These are phyloP conservation scores for Lophium mytilinum DNA, from an alignment of 495 filamentous ascomycete genomes.

Conservation along the genomic window DNA sequence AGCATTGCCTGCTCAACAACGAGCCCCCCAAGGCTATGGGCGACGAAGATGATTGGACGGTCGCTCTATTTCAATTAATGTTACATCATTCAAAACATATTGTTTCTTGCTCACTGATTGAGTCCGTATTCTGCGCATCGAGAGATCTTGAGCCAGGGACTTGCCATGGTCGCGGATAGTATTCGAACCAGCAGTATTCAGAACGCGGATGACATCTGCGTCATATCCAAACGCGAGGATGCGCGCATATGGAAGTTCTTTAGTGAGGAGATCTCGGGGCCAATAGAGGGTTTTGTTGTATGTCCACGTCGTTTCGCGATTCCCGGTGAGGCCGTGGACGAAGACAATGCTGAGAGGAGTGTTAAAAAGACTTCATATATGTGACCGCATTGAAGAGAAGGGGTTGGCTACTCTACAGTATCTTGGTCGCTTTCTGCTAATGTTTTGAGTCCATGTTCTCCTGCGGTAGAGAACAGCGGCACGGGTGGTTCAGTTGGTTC, in stretches of 20 bases:
- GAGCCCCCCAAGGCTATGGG: conserved; percentile 16
- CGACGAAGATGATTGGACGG: conserved; percentile 12
- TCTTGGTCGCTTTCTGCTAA: not conserved
- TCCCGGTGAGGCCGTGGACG: conserved; percentile 16
- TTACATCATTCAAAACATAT: not conserved
- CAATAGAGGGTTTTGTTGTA: conserved; percentile 2
- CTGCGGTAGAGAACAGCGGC: not conserved
- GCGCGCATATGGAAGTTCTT: conserved; percentile 1
- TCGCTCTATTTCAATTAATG: not conserved
- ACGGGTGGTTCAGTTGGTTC: too few species aligned
- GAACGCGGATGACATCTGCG: conserved; percentile 8
- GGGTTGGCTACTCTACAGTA: not conserved
- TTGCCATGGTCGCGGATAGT: conserved; percentile 8
- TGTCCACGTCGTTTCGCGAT: conserved; percentile 14
- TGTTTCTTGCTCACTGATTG: conserved; percentile 3
- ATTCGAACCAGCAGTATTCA: not conserved
- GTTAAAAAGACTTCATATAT: not conserved
- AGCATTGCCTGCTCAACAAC: conserved; percentile 2
- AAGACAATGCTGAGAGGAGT: conserved; percentile 10
- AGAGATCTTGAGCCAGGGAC: conserved; percentile 1
- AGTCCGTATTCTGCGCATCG: conserved; percentile 1
- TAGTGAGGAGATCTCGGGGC: conserved; percentile 3
- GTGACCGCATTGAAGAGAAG: too few species aligned
- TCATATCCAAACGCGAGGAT: conserved; percentile 18
- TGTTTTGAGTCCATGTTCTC: not conserved